A percentile compares a stretch with the other conserved stretches of the same genome.
Evolutionary conservation across 2,329 filamentous ascomycete genomes (phyloP).

Genomic region (Botrytis squamosa): DNA sequence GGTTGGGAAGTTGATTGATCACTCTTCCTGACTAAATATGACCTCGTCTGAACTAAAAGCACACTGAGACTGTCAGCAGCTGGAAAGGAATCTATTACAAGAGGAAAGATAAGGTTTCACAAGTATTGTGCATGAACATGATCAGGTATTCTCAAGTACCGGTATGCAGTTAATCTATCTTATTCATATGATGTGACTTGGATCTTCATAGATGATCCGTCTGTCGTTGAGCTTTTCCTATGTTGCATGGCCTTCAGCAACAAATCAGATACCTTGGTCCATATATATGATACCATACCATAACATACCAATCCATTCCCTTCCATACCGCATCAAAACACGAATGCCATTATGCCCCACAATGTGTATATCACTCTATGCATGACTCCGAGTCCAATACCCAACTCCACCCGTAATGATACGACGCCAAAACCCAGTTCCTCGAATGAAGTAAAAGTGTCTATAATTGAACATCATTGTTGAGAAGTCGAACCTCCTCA

Average conservation of each 20-base stretch:
- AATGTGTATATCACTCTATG: slow-evolving; percentile 5
- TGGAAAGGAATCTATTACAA: neutral
- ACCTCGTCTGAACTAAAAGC: neutral
- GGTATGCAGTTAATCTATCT: neutral
- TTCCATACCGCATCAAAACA: neutral
- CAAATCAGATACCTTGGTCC: slow-evolving; percentile 1
- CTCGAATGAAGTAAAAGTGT: neutral
- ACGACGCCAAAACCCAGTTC: neutral
- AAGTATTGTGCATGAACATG: neutral
- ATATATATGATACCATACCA: slow-evolving; percentile 1
- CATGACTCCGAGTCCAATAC: slow-evolving; percentile 14
- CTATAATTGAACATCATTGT: slow-evolving; percentile 81
- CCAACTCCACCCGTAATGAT: neutral
- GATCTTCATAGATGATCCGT: neutral
- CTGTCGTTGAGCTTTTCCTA: neutral
- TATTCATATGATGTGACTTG: slow-evolving; percentile 3
- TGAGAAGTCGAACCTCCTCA: slow-evolving; percentile 85
- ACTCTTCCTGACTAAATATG: neutral
- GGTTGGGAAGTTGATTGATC: neutral
- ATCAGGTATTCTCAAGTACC: neutral
- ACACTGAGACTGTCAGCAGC: neutral
- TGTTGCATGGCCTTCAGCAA: neutral
- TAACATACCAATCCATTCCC: neutral
- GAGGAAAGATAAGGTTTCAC: neutral
- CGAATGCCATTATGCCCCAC: slow-evolving; percentile 1